These are phyloP conservation scores for Sonneratia caseolaris DNA, from an alignment of 345 rosid genomes.

Conservation along the genomic window DNA sequence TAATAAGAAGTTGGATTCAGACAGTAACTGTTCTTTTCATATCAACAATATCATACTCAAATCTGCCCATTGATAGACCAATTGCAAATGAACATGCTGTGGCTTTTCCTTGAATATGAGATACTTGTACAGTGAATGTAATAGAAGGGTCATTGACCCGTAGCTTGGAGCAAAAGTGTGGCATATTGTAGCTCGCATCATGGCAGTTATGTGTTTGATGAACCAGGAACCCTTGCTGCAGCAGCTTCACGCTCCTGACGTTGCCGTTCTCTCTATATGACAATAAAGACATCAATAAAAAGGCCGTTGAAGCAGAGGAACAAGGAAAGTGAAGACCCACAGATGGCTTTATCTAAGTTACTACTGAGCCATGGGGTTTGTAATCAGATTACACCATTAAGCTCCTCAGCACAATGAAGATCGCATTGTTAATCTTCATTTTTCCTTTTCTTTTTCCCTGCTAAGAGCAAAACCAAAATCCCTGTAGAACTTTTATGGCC, in stretches of 20 bases:
- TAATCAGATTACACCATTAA: not conserved
- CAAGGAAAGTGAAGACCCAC: not conserved
- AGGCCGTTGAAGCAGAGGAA: not conserved
- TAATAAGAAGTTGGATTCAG: not conserved
- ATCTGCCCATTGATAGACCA: not conserved
- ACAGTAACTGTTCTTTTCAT: not conserved
- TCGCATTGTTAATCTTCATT: not conserved
- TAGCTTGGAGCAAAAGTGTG: not conserved
- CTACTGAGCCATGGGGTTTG: not conserved
- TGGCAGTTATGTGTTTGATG: conserved; percentile 7
- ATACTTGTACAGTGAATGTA: not conserved
- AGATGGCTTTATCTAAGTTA: not conserved
- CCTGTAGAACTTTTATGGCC: not conserved
- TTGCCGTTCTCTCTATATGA: conserved; percentile 26
- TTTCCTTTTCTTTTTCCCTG: not conserved
- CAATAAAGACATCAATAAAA: not conserved
- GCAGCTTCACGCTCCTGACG: conserved; percentile 28
- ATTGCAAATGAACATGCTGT: not conserved
- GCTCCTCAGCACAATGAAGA: not conserved
- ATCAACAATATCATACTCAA: not conserved
- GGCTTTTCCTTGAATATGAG: not conserved
- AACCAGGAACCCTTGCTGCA: conserved; percentile 12
- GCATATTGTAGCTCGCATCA: not conserved
- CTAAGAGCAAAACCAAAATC: not conserved
- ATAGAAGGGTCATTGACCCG: not conserved